Evolutionary conservation across 2,329 filamentous ascomycete genomes (phyloP), one percentile per base, ranked within the genome.

Genomic region (Verticillium alfalfae): DNA sequence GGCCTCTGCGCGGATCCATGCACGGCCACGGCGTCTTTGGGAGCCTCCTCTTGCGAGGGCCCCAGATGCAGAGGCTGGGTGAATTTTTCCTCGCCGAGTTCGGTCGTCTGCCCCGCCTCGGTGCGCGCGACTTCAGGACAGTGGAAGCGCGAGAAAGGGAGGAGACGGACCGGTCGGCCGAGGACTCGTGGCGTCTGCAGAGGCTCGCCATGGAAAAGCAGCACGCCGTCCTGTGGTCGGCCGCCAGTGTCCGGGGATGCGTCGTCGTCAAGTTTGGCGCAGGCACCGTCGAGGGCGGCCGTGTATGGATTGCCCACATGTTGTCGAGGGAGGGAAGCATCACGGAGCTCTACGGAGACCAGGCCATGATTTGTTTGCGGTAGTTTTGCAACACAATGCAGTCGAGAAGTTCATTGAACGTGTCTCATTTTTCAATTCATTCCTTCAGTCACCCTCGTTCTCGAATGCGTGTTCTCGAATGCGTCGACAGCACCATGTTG

Each of bases 251-350:
- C 38, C 84, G 93, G 60, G 89, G 92, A 4, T 97, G 94, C 70
- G 89, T 95, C 3, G 83, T 97, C 34, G 89, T 98, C 67, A 98
- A 98, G 73, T 96, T 98, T 72, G 92, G 91, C 1, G 91, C 93
- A 1, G 83, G 81, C 60, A 89, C 88, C 55, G 89, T 97, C 31
- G 93, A 98, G 73, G 89, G 88, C 34, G 93, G 89, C 4, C 86
- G 91, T 66, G 78, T 84, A 56, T 98, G 93, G 92, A 81, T 98
- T 62, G 86, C 87, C 10, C 81, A 81, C 7, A 90, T 97, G 84
- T 77, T 97, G 56, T 76, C 81, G 56, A 82, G 86, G 64, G 92
- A 97, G 72, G 91, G 90, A 1, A 93, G 85, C 65, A 80, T 97
- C 10, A 76, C 82, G 16, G 73, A 78, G 59, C 76, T 85, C 13